Conservation (phyloP, 768 basidiomycete species). For the Boletus sensibilis region DNA sequence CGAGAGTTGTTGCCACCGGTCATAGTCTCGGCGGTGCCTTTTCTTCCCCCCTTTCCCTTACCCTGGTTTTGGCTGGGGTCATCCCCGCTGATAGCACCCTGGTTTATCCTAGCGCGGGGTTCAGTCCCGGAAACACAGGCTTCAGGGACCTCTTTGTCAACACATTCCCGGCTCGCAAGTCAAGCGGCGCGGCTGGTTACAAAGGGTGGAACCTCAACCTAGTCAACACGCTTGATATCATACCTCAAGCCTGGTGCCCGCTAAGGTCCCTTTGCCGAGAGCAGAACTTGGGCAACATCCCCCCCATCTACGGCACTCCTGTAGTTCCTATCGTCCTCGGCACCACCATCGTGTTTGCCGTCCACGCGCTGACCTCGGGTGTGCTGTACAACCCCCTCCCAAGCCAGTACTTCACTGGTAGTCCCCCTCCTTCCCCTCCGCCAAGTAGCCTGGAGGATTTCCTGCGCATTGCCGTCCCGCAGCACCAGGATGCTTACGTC, state of each 20-base stretch:
- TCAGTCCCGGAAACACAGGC: conserved; percentile 11
- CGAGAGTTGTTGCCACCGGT: conserved; percentile 7
- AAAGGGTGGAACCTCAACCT: conserved; percentile 20
- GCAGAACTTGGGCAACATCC: conserved; percentile 16
- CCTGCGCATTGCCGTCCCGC: neutral
- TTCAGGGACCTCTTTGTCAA: conserved; percentile 1
- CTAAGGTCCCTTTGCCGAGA: neutral
- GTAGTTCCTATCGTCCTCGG: neutral
- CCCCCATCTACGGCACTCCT: conserved; percentile 10
- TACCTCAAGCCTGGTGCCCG: conserved; percentile 14
- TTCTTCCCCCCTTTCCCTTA: conserved; percentile 12
- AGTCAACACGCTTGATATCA: conserved; percentile 16
- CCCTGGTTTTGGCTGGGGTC: neutral
- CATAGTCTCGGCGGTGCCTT: conserved; percentile 13
- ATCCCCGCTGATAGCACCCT: conserved; percentile 38
- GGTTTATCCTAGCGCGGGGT: conserved; percentile 6
- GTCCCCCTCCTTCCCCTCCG: neutral
- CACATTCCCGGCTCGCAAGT: neutral
- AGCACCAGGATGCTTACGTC: neutral
- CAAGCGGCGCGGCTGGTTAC: neutral
- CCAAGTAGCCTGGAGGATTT: neutral
- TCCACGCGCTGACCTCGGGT: neutral
- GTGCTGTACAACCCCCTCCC: conserved; percentile 7
- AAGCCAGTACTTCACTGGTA: conserved; percentile 1
- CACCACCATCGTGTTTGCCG: neutral